Base-by-base conservation (phyloP, 116 monocot species). In the Posidonia oceanica region DNA sequence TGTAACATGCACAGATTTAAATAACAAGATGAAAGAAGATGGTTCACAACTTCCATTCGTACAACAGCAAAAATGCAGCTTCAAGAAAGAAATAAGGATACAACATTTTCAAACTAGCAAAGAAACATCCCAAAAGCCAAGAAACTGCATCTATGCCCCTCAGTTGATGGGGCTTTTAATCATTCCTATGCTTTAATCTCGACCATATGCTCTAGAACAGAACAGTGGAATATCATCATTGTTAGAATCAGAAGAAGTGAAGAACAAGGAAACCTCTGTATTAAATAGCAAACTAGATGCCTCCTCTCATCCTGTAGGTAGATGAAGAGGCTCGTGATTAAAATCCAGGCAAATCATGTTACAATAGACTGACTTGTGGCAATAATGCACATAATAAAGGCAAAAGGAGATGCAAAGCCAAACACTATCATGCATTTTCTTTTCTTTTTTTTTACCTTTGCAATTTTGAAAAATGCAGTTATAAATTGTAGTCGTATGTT, bases 1-100 rank as follows among this genome's bases (percentile, higher is more conserved):
- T 60, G 60, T 60, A 56, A n/a, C 55, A 60, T 60, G 60, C 57
- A 61, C 14, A 36, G 1, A 13, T 61, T 4, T 36, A 61, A 61
- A 7, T 29, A 61, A 61, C 61, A 61, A 65, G 40, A 65, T 42
- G 58, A 39, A 64, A 64, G 41, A 41, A 41, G 39, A 65, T 41
- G 14, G 39, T 65, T 41, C 18, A 18, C n/a, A 40, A 65, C 40
- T 42, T 65, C 17, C 16, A 65, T 20, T 40, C 40, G 41, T 7
- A n/a, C 38, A 17, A 65, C 38, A 65, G 15, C 23, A 65, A 40
- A 64, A 65, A 65, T 6, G 38, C 41, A 65, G 2, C 65, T 64
- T 64, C 4, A 3, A 37, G 5, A 64, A 64, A 10, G 23, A 58
- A 17, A 58, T 3, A 17, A 2, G 21, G 58, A 58, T 58, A 58